Evolutionary conservation across 2,329 filamentous ascomycete genomes (phyloP), one percentile per base, ranked within the genome.

Genomic region (Onygenales sp.): DNA sequence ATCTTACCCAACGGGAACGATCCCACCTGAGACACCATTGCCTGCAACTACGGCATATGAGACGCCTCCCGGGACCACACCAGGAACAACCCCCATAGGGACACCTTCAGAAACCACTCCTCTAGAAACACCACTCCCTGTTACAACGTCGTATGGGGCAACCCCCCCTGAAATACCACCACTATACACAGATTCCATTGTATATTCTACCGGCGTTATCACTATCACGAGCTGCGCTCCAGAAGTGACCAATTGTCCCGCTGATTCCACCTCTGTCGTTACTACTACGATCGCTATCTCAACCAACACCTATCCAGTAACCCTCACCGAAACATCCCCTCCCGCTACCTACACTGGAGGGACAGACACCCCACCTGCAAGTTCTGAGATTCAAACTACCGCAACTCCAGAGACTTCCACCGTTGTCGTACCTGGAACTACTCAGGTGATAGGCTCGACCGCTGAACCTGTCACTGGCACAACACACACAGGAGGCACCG

Each of bases 301-400:
- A 49, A 84, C 82, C 57, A 84, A 81, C 42, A 65, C 83, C 63
- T 83, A 80, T 75, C 80, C 73, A 37, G 66, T 70, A 34, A 70
- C 68, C 7, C 59, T 56, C 36, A 60, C 59, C 5, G 39, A 14
- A 37, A 52, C 50, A 11, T 52, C 50, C 6, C 50, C 50, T 17
- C 33, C 42, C 45, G 44, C 11, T 27, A 8, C 11, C 6, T 31
- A n/a, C 32, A n/a, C 31, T 47, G 13, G 9, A 13, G 21, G n/a
- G 32, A 11, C 10, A 10, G 44, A n/a, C 11, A 47, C 44, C 11
- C 44, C 44, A 47, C 7, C 27, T 33, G 14, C 21, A 3, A 42
- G 39, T 37, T 17, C 14, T 40, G 33, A 36, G 17, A 31, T 10
- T 10, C 27, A 36, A 42, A 34, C 2, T n/a, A 31, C 49, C 32